Evolutionary conservation across 257 asterid species (phyloP).

Genomic region (Nicotiana obtusifolia): DNA sequence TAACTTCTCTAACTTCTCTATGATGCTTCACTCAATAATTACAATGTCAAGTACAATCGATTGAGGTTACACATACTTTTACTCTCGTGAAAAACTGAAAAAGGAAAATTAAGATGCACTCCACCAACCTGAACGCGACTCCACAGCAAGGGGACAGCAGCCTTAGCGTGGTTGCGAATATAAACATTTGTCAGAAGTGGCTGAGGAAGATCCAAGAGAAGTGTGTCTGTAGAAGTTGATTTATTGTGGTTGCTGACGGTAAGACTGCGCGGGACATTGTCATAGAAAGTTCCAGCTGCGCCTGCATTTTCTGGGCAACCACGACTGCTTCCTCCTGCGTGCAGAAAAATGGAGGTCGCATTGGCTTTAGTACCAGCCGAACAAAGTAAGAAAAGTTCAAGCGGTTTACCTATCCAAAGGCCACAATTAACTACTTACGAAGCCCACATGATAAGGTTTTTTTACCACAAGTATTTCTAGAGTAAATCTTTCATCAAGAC

Average conservation of each 20-base stretch:
- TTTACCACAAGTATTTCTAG: not conserved
- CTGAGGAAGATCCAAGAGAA: slow-evolving; percentile 88
- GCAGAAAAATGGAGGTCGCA: slow-evolving; percentile 19
- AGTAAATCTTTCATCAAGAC: not conserved
- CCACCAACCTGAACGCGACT: slow-evolving; percentile 90
- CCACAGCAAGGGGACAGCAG: slow-evolving; percentile 96
- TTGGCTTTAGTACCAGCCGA: slow-evolving; percentile 11
- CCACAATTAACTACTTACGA: not conserved
- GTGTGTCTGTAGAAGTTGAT: slow-evolving; percentile 83
- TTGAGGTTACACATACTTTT: not conserved
- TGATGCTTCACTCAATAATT: not conserved
- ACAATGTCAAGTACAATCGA: not conserved
- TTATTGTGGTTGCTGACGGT: slow-evolving; percentile 78
- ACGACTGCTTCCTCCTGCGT: slow-evolving; percentile 88
- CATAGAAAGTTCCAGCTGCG: slow-evolving; percentile 98
- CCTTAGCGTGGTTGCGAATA: slow-evolving; percentile 73
- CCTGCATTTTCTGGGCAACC: slow-evolving; percentile 97
- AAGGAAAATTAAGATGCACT: not conserved
- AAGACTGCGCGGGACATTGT: slow-evolving; percentile 86
- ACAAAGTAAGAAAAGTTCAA: not conserved
- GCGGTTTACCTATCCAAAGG: slow-evolving; percentile 3
- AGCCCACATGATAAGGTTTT: not conserved
- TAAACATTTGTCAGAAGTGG: slow-evolving; percentile 88
- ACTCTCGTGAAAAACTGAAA: not conserved
- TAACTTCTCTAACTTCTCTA: not conserved